Evolutionary conservation across 805 yeast species (phyloP).

Genomic region (Candida cerambycidarum): DNA sequence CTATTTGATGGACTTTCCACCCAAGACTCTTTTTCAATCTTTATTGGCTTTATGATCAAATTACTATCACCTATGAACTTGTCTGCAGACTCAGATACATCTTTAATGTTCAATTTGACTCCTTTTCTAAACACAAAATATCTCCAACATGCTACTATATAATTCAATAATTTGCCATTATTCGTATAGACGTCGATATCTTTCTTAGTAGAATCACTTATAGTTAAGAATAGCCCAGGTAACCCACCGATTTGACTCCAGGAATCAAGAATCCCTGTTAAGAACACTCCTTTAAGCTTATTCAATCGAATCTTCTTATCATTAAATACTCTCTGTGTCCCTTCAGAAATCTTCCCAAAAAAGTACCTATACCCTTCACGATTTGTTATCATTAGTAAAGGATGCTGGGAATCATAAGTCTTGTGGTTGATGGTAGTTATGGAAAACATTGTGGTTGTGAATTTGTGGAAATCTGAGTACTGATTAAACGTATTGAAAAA

Average conservation of each 20-base stretch:
- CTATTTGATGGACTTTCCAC: slow-evolving; percentile 14
- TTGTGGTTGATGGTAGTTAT: slow-evolving; percentile 54
- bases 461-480: slow-evolving; percentile 16
- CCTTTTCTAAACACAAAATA: slow-evolving; percentile 82
- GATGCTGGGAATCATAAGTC: slow-evolving; percentile 55
- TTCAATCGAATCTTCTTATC: slow-evolving; percentile 59
- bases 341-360: slow-evolving; percentile 83
- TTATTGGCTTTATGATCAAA: slow-evolving; percentile 39
- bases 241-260: slow-evolving; percentile 90
- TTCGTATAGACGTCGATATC: slow-evolving; percentile 54
- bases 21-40: slow-evolving; percentile 16
- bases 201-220: slow-evolving; percentile 72
- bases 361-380: slow-evolving; percentile 56
- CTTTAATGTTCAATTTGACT: slow-evolving; percentile 45
- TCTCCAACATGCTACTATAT: slow-evolving; percentile 78
- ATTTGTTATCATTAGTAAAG: slow-evolving; percentile 52
- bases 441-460: slow-evolving; percentile 43
- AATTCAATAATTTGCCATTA: slow-evolving; percentile 31
- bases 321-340: slow-evolving; percentile 72
- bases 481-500: slow-evolving; percentile 10
- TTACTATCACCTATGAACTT: slow-evolving; percentile 35
- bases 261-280: slow-evolving; percentile 67
- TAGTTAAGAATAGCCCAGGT: slow-evolving; percentile 83
- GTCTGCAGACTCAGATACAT: slow-evolving; percentile 22
- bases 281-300: slow-evolving; percentile 61